Evolutionary conservation across 768 basidiomycete species (phyloP).

Genomic region (Asterophora parasitica): DNA sequence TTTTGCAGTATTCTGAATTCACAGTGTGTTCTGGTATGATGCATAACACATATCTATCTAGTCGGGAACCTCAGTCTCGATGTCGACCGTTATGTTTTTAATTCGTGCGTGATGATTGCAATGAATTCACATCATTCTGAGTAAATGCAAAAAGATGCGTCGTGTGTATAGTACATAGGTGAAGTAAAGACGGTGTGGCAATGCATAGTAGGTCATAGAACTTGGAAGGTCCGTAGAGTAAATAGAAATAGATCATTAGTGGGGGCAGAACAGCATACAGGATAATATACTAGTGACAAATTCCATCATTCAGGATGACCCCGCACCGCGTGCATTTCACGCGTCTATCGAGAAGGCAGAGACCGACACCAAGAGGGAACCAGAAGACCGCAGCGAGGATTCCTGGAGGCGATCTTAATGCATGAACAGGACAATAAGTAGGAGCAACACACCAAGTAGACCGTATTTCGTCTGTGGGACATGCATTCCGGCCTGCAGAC

Average conservation of each 20-base stretch:
- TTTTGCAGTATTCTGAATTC: too few species aligned
- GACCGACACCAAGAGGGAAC: constrained; percentile 80
- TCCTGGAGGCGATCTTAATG: constrained; percentile 36
- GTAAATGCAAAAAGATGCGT: background rate
- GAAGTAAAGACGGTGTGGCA: background rate
- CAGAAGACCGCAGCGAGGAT: constrained; percentile 78
- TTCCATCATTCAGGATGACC: constrained; percentile 35
- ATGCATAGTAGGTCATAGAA: too few species aligned
- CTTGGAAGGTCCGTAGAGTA: too few species aligned
- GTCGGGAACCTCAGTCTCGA: too few species aligned
- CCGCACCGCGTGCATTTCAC: constrained; percentile 60
- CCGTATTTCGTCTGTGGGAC: constrained; percentile 60
- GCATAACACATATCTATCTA: too few species aligned
- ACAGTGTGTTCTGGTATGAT: too few species aligned
- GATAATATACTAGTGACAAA: constrained; percentile 30
- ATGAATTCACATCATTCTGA: too few species aligned
- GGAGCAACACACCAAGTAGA: constrained; percentile 51
- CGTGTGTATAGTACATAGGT: background rate
- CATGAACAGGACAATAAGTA: constrained; percentile 1
- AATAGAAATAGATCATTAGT: background rate
- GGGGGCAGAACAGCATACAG: background rate
- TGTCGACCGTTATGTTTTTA: too few species aligned
- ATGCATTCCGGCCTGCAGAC: constrained; percentile 75
- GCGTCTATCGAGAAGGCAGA: constrained; percentile 70
- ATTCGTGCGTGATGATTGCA: too few species aligned